phyloP scores from a whole-genome alignment of 768 basidiomycete genomes.

The Amanita pseudoporphyria region DNA sequence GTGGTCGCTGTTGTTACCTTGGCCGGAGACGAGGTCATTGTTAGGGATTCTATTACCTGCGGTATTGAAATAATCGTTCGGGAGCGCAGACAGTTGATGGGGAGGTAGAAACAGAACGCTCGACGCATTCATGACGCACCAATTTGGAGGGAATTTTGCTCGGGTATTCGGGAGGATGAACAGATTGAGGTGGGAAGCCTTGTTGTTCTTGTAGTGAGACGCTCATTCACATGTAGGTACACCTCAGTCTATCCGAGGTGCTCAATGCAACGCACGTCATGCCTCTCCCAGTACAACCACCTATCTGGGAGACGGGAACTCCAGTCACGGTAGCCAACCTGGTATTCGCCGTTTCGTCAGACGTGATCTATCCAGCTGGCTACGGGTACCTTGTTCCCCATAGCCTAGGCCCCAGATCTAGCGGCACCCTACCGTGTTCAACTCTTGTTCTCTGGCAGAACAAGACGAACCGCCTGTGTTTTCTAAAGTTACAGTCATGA shows the following conservation, averaged over 20 bases:
- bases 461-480: conserved; percentile 34
- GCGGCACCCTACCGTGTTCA: conserved; percentile 59
- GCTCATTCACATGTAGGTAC: conserved; percentile 20
- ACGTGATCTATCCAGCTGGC: conserved; percentile 65
- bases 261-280: conserved; percentile 52
- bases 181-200: conserved; percentile 34
- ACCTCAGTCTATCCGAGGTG: conserved; percentile 16
- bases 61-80: conserved; percentile 50
- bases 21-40: conserved; percentile 17
- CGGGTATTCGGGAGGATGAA: conserved; percentile 46
- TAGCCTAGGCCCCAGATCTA: conserved; percentile 22
- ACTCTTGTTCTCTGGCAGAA: conserved; percentile 62
- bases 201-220: neutral
- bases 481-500: conserved; percentile 84
- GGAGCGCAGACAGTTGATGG: conserved; percentile 28
- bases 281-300: conserved; percentile 43
- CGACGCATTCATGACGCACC: conserved; percentile 62
- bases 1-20: conserved; percentile 14
- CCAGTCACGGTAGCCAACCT: conserved; percentile 82
- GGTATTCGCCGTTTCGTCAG: conserved; percentile 52
- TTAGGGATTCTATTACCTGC: conserved; percentile 39
- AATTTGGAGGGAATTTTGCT: conserved; percentile 69
- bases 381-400: conserved; percentile 95
- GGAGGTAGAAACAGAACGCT: conserved; percentile 28
- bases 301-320: conserved; percentile 1